Conservation (phyloP, 169 alveolate species). For the Miamiensis avidus region DNA sequence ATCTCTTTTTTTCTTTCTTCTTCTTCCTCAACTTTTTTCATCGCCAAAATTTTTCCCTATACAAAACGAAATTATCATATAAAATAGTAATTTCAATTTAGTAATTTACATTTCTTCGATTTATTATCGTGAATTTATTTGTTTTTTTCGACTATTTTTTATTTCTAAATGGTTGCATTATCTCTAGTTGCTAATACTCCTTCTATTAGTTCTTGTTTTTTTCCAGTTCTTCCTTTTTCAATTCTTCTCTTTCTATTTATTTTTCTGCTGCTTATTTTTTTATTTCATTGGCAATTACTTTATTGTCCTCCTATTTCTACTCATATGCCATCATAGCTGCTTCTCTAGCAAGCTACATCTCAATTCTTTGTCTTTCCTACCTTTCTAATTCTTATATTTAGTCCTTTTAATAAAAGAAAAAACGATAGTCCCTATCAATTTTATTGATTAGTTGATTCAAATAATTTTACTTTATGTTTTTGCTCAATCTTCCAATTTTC, state of each 20-base stretch:
- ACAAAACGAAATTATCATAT: conserved; percentile 38
- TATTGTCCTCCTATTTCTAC: conserved; percentile 75
- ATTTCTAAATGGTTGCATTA: conserved; percentile 49
- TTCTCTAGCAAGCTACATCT: conserved; percentile 85
- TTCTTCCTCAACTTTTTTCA: conserved; percentile 78
- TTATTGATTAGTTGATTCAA: no score
- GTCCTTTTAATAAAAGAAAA: background rate
- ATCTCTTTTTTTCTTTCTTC: conserved; percentile 73
- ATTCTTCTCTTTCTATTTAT: conserved; percentile 62
- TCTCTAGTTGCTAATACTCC: conserved; percentile 56
- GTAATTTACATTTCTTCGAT: conserved; percentile 39
- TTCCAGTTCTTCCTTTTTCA: conserved; percentile 59
- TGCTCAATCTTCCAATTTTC: conserved; percentile 78
- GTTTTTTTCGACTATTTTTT: conserved; percentile 61
- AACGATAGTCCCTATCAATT: no score
- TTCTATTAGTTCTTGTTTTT: conserved; percentile 68
- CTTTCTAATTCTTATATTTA: conserved; percentile 69
- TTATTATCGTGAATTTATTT: conserved; percentile 30
- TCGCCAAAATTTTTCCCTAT: conserved; percentile 44
- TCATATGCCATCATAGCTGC: conserved; percentile 83
- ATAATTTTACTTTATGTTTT: conserved; percentile 72
- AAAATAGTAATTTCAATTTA: no score
- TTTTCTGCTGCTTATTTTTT: conserved; percentile 58
- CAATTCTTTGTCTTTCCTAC: conserved; percentile 80
- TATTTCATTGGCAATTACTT: conserved; percentile 63